Evolutionary conservation across 1,284 basidiomycete genomes (phyloP).

Genomic region (Polyporus tsugae): DNA sequence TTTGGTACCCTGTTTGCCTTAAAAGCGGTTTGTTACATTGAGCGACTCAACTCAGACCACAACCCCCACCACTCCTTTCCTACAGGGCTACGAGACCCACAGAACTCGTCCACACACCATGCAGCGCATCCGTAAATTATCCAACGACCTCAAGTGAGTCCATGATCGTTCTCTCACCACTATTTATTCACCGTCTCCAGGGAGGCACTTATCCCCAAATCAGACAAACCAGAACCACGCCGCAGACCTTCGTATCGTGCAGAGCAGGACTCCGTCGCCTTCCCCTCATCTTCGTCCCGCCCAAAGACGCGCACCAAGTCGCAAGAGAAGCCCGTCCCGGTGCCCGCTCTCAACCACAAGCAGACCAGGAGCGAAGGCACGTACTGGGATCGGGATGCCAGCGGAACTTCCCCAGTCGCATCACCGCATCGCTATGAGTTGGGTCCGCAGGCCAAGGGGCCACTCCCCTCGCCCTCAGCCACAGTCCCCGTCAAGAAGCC

Average conservation of each 20-base stretch:
- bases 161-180: neutral
- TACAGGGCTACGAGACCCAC: neutral
- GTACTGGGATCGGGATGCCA: neutral
- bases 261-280: neutral
- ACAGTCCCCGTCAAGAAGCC: neutral
- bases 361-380: neutral
- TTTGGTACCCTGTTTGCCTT: neutral
- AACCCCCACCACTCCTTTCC: constrained; percentile 3
- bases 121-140: constrained; percentile 6
- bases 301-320: constrained; percentile 2
- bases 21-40: neutral
- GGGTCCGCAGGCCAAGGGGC: neutral
- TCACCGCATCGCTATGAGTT: neutral
- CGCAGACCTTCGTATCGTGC: neutral
- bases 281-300: neutral
- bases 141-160: constrained; percentile 8
- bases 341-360: neutral
- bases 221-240: neutral
- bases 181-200: neutral
- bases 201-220: constrained; percentile 1
- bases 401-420: neutral
- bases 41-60: neutral
- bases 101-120: constrained; percentile 1
- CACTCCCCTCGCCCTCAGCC: neutral
- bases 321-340: constrained; percentile 1